These are phyloP conservation scores for Tremella fuciformis DNA, from an alignment of 768 basidiomycete species.

Conservation along the genomic window DNA sequence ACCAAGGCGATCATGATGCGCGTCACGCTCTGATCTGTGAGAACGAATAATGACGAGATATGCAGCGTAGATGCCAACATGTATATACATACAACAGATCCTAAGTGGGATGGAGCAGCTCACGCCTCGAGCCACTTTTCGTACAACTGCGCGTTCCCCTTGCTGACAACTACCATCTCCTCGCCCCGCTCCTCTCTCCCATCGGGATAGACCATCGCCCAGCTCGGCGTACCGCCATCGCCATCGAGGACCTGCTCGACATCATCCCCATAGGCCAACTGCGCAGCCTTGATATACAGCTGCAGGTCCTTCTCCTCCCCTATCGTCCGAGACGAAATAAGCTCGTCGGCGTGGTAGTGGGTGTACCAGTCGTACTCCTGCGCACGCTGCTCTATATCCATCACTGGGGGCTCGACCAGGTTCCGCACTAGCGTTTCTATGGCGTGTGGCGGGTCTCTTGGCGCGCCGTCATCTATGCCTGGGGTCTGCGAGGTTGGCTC, in stretches of 20 bases:
- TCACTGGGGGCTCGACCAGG: constrained; percentile 48
- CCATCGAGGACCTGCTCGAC: constrained; percentile 4
- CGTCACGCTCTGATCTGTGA: constrained; percentile 17
- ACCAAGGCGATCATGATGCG: constrained; percentile 51
- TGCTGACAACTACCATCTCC: background rate
- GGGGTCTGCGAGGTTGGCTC: no score
- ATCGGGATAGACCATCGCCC: background rate
- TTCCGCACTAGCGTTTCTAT: constrained; percentile 63
- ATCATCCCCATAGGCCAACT: constrained; percentile 31
- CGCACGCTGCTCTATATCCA: constrained; percentile 30
- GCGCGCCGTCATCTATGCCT: no score
- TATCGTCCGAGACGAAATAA: constrained; percentile 33
- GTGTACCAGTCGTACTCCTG: constrained; percentile 38
- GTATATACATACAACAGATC: background rate
- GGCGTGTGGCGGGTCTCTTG: constrained; percentile 48
- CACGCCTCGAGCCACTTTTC: constrained; percentile 7
- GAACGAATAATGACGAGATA: background rate
- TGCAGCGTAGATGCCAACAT: background rate
- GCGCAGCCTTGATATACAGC: constrained; percentile 38
- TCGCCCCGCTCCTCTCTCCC: constrained; percentile 5
- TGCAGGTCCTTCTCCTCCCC: constrained; percentile 47
- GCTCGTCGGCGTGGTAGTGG: constrained; percentile 43
- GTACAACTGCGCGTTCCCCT: constrained; percentile 8
- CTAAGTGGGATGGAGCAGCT: background rate
- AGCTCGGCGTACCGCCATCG: background rate